Evolutionary conservation across 345 rosid species (phyloP), one percentile per base, ranked within the genome.

Genomic region (Populus ilicifolia): DNA sequence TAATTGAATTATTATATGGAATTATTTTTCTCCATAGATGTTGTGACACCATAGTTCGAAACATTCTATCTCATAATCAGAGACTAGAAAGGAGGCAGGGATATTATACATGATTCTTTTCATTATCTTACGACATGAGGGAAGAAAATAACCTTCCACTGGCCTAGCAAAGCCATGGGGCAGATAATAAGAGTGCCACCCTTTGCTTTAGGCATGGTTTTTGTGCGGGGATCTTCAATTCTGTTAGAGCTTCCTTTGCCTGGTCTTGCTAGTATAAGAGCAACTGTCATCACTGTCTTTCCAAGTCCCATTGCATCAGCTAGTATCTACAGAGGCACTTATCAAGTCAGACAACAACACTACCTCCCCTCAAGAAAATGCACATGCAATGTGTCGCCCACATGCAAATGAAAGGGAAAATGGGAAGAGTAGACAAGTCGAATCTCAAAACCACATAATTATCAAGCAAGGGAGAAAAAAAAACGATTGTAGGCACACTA

Each of bases 221-320:
- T 76, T 76, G 54, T 66, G 3, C 62, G 61, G 54, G 81, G 69
- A 62, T 33, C 75, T 78, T 75, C 81, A 44, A 74, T 75, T 69
- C 43, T 79, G 39, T 48, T 54, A 18, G 79, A 78, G 67, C 66
- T 79, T 67, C 89, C 88, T 78, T 75, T 79, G 67, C 89, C 85
- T 21, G 85, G 87, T 76, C 90, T 80, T 72, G 96, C 84, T 76
- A 89, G 93, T 78, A 91, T 83, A 59, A 91, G 75, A 72, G 93
- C 90, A 80, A 91, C 88, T 41, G 91, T 89, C 96, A 91, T 91
- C 75, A 91, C 92, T 5, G 96, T 91, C 82, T 89, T 91, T 50
- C 93, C 96, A 54, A 89, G 96, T 36, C 93, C 92, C 96, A 91
- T 91, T 69, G 96, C 91, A 88, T 88, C 96, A 59, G 92, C 96